Conservation (phyloP, 2,329 filamentous ascomycete genomes). For the Pseudogymnoascus sp. region DNA sequence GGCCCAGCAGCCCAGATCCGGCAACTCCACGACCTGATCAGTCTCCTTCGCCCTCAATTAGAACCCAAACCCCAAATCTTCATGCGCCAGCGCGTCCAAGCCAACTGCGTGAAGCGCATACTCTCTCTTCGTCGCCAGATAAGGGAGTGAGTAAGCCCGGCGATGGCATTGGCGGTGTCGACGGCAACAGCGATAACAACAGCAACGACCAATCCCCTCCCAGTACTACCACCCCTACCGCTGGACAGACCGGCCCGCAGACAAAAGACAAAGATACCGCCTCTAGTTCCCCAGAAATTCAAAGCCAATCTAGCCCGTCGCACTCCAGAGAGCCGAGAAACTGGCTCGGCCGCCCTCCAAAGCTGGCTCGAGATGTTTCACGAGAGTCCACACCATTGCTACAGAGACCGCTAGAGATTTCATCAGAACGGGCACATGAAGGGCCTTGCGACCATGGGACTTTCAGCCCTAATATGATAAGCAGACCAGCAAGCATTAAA, state of each 20-base stretch:
- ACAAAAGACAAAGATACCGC: background rate
- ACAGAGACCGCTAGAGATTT: constrained; percentile 33
- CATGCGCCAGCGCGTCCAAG: constrained; percentile 27
- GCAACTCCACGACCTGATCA: background rate
- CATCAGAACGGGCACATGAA: constrained; percentile 25
- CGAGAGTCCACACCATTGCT: constrained; percentile 50
- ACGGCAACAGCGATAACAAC: constrained; percentile 23
- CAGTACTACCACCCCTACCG: constrained; percentile 19
- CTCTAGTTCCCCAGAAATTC: background rate
- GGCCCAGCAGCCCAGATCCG: background rate
- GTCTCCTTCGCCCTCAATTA: background rate
- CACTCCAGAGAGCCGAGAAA: background rate
- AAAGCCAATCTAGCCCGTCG: background rate
- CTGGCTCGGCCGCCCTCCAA: background rate
- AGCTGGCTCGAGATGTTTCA: constrained; percentile 16
- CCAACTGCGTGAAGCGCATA: constrained; percentile 27
- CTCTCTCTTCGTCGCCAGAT: constrained; percentile 24
- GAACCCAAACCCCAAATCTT: constrained; percentile 1
- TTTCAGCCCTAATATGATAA: constrained; percentile 57
- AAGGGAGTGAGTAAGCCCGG: constrained; percentile 1
- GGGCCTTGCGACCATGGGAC: constrained; percentile 64
- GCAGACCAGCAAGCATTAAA: constrained; percentile 22
- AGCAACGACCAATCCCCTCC: constrained; percentile 22
- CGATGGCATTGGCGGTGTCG: background rate
- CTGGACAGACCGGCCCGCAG: background rate